These are phyloP conservation scores for Nissolia schottii DNA, from an alignment of 306 rosid species.

Conservation along the genomic window DNA sequence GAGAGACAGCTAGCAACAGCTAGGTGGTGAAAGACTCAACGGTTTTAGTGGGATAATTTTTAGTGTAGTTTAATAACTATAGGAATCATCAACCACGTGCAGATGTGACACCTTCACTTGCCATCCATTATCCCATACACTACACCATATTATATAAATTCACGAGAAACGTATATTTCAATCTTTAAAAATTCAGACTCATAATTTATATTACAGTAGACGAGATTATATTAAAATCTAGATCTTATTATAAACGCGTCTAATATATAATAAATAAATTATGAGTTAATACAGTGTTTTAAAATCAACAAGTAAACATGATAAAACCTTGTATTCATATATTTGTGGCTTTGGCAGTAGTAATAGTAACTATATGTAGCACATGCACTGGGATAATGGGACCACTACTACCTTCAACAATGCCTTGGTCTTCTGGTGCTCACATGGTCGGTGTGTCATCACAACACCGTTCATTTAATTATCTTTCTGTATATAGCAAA, in stretches of 20 bases:
- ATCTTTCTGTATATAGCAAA: not conserved
- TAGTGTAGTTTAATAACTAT: conserved; percentile 40
- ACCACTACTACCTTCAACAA: conserved; percentile 16
- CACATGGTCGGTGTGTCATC: conserved; percentile 17
- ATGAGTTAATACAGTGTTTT: no score
- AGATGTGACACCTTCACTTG: conserved; percentile 71
- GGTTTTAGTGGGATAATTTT: conserved; percentile 59
- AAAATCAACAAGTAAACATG: no score
- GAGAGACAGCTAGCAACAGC: conserved; percentile 99
- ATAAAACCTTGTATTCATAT: no score
- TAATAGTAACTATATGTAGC: no score
- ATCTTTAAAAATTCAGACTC: no score
- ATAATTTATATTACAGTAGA: no score
- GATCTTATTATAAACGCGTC: no score
- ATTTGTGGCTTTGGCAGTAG: no score
- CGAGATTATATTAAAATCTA: no score
- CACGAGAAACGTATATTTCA: no score
- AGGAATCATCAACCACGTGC: conserved; percentile 90
- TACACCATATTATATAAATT: not conserved
- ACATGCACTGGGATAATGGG: conserved; percentile 4
- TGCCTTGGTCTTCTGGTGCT: conserved; percentile 8
- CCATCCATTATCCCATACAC: conserved; percentile 28
- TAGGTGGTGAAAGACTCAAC: conserved; percentile 48
- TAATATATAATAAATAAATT: no score
- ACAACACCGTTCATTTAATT: conserved; percentile 14